Evolutionary conservation across 208 protist species (phyloP).

Genomic region (Trypanosoma brucei): DNA sequence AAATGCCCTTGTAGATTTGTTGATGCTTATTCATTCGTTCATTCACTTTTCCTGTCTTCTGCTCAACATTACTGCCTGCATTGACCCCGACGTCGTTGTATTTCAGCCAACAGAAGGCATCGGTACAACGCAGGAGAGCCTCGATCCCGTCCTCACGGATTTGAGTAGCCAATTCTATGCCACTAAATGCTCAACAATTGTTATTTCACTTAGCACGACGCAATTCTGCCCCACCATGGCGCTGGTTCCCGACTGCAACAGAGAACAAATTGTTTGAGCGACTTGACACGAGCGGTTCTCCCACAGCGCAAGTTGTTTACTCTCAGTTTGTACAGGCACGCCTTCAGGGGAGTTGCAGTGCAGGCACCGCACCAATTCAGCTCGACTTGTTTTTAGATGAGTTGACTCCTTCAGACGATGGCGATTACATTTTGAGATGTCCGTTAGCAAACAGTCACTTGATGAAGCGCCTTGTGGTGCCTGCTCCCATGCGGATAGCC

Average conservation of each 20-base stretch:
- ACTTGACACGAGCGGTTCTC: conserved; percentile 11
- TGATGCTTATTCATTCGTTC: not conserved
- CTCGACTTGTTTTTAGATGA: conserved; percentile 8
- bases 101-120: too few relatives aligned
- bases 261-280: conserved; percentile 21
- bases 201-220: conserved; percentile 11
- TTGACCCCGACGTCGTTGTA: too few relatives aligned
- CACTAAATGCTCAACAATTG: not conserved
- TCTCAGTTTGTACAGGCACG: conserved; percentile 4
- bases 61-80: too few relatives aligned
- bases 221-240: not conserved
- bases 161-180: not conserved
- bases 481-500: conserved; percentile 6
- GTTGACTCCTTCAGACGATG: conserved; percentile 1
- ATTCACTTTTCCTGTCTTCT: not conserved
- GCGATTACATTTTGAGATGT: conserved; percentile 1
- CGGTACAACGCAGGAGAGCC: too few relatives aligned
- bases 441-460: conserved; percentile 5
- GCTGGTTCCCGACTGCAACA: conserved; percentile 13
- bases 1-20: not conserved
- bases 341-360: not conserved
- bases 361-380: not conserved
- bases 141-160: too few relatives aligned
- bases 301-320: conserved; percentile 11
- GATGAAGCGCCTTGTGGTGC: conserved; percentile 13